Conservation (phyloP, 352 stramenopile genomes). For the Thraustochytrium sp. region DNA sequence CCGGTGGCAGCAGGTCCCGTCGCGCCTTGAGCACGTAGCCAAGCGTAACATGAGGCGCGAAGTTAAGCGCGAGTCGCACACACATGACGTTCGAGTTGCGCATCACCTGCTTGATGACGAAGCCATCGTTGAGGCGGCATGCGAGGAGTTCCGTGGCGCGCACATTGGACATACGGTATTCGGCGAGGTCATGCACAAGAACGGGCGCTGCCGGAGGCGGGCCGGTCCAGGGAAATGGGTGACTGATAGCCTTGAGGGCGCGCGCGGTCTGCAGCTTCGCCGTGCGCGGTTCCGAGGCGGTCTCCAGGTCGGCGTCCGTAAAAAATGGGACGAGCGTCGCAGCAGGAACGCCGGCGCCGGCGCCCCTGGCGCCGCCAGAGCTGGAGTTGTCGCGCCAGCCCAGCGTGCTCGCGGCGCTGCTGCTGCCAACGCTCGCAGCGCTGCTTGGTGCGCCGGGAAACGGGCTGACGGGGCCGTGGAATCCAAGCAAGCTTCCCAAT, state of each 20-base stretch:
- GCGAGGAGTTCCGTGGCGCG: background rate
- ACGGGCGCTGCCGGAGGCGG: background rate
- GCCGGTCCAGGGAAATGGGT: background rate
- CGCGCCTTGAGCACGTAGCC: constrained; percentile 1
- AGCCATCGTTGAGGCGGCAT: constrained; percentile 23
- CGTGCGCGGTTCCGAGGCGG: constrained; percentile 1
- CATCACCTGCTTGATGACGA: constrained; percentile 11
- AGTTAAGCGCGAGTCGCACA: constrained; percentile 1
- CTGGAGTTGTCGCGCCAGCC: background rate
- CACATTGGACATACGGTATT: background rate
- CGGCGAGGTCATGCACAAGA: background rate
- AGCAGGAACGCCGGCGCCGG: background rate
- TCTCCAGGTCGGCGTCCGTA: background rate
- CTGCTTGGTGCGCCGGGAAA: background rate
- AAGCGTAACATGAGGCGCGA: background rate
- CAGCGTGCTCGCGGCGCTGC: background rate
- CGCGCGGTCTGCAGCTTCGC: background rate
- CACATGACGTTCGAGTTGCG: background rate
- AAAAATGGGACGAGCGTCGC: background rate
- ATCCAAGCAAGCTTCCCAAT: too few species aligned
- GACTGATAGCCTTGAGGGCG: background rate
- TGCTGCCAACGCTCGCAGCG: background rate
- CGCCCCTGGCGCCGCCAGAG: background rate
- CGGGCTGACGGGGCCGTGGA: too few species aligned
- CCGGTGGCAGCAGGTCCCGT: background rate